Percentiles rank a stretch among this genome's conserved stretches.
These are phyloP conservation scores for Aspergillus hiratsukae DNA, from an alignment of 2,329 filamentous ascomycete genomes.

Conservation along the genomic window DNA sequence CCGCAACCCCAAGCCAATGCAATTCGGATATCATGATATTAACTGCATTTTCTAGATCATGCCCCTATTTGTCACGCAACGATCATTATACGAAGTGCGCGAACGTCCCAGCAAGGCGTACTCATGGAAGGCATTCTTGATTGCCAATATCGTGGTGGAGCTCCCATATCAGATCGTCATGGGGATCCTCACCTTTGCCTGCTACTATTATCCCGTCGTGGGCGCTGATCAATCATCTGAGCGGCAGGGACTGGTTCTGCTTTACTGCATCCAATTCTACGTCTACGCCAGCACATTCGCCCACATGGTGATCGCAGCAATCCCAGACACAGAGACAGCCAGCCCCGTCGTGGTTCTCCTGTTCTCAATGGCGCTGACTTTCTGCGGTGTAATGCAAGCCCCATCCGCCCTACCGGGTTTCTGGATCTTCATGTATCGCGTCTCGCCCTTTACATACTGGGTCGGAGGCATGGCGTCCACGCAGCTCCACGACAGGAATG, in stretches of 20 bases:
- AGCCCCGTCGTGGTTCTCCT: slow-evolving; percentile 70
- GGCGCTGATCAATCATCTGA: slow-evolving; percentile 55
- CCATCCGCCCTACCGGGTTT: slow-evolving; percentile 57
- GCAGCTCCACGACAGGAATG: slow-evolving; percentile 62
- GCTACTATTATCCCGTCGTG: slow-evolving; percentile 76
- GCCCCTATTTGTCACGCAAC: slow-evolving; percentile 78
- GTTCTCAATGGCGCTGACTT: slow-evolving; percentile 78
- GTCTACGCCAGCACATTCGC: slow-evolving; percentile 79
- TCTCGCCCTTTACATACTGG: slow-evolving; percentile 53
- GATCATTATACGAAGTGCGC: slow-evolving; percentile 76
- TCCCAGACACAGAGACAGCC: slow-evolving; percentile 68
- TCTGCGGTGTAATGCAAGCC: slow-evolving; percentile 67
- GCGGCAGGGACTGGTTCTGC: slow-evolving; percentile 72
- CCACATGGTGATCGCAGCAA: slow-evolving; percentile 66
- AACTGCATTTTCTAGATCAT: slow-evolving; percentile 43
- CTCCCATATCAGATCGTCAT: slow-evolving; percentile 76
- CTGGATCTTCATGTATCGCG: slow-evolving; percentile 62
- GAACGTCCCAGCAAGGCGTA: slow-evolving; percentile 82
- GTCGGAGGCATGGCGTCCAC: slow-evolving; percentile 62
- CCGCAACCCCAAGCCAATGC: no score
- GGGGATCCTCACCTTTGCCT: slow-evolving; percentile 69
- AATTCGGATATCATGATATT: neutral
- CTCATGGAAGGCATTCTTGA: slow-evolving; percentile 79
- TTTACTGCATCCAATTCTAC: slow-evolving; percentile 70
- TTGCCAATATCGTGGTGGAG: slow-evolving; percentile 77